Evolutionary conservation across 139 green algal genomes (phyloP).

Genomic region (Haematococcus lacustris): DNA sequence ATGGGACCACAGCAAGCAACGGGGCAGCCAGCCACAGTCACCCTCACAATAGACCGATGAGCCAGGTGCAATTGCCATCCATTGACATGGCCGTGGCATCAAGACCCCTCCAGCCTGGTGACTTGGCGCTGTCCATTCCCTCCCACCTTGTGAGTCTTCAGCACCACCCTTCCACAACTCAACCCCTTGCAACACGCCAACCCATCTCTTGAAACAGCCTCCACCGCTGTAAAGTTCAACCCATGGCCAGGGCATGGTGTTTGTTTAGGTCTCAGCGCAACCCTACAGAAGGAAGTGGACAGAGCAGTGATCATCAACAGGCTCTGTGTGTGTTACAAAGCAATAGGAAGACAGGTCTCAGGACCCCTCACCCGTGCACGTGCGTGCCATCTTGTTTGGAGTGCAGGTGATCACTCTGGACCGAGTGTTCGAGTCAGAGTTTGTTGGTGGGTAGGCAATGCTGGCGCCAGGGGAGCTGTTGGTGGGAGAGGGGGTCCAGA

Average conservation of each 20-base stretch:
- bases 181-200: not conserved
- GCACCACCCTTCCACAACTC: not conserved
- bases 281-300: conserved; percentile 5
- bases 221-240: no score
- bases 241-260: no score
- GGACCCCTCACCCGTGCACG: no score
- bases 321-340: conserved; percentile 7
- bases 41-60: no score
- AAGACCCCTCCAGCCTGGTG: not conserved
- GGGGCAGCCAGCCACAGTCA: no score
- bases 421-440: conserved; percentile 72
- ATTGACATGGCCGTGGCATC: not conserved
- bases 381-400: not conserved
- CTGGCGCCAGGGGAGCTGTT: no score
- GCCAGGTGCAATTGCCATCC: no score
- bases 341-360: no score
- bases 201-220: no score
- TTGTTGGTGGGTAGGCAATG: conserved; percentile 32
- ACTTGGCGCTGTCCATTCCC: not conserved
- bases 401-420: conserved; percentile 68
- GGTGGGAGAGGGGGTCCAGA: no score
- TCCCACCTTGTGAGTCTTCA: not conserved
- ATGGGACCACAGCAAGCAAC: no score
- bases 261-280: not conserved
- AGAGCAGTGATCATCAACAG: conserved; percentile 6